Evolutionary conservation across 805 yeast genomes (phyloP).

Genomic region (Kodamaea hsintzibuensis): DNA sequence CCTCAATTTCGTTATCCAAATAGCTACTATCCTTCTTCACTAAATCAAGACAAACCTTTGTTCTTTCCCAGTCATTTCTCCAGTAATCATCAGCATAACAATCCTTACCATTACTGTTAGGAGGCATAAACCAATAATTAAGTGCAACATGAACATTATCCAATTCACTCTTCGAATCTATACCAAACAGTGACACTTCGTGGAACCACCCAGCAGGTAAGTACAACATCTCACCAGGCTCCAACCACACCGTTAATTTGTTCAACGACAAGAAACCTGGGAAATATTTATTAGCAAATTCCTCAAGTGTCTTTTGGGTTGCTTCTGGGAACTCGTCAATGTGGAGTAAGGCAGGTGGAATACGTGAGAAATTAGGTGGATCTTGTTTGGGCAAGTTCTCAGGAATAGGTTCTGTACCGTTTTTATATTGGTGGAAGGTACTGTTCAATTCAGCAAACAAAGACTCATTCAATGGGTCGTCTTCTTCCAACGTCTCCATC

Average conservation of each 20-base stretch:
- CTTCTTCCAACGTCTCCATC: constrained; percentile 25
- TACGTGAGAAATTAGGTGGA: constrained; percentile 68
- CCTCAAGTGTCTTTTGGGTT: constrained; percentile 25
- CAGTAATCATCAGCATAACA: constrained; percentile 53
- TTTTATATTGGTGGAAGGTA: constrained; percentile 1
- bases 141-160: constrained; percentile 55
- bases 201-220: constrained; percentile 84
- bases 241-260: constrained; percentile 47
- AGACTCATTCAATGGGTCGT: constrained; percentile 2
- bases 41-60: constrained; percentile 29
- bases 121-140: constrained; percentile 78
- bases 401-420: background rate
- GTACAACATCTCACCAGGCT: constrained; percentile 67
- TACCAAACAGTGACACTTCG: constrained; percentile 68
- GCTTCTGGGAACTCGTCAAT: constrained; percentile 49
- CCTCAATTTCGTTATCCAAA: background rate
- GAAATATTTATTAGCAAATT: constrained; percentile 42
- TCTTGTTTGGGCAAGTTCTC: constrained; percentile 29
- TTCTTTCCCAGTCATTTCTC: constrained; percentile 51
- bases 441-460: constrained; percentile 18
- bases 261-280: constrained; percentile 49
- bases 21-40: background rate
- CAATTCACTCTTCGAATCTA: constrained; percentile 13
- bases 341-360: constrained; percentile 67
- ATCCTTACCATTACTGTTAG: constrained; percentile 36